phyloP scores from a whole-genome alignment of 208 protist genomes.

The Acanthamoeba healyi region DNA sequence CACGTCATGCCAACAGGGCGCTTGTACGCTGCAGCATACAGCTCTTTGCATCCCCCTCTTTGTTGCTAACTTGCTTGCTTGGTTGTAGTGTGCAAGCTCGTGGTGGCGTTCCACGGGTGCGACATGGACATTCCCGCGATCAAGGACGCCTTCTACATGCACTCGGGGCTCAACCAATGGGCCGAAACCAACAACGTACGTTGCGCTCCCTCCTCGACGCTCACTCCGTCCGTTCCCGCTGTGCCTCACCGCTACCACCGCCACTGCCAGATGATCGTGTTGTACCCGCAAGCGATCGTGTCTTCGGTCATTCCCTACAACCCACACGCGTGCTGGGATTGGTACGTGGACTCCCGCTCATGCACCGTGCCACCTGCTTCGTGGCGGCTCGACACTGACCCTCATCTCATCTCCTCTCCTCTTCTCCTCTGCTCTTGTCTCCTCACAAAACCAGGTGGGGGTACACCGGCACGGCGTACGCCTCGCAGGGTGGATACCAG shows the following conservation, averaged over 20 bases:
- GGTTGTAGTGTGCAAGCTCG: conserved; percentile 62
- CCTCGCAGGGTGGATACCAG: neutral
- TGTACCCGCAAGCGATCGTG: conserved; percentile 22
- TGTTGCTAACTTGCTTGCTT: too few relatives aligned
- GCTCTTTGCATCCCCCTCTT: too few relatives aligned
- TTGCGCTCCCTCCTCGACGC: neutral
- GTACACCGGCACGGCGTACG: conserved; percentile 14
- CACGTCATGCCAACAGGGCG: conserved; percentile 34
- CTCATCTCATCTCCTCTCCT: too few relatives aligned
- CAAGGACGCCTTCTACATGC: conserved; percentile 40
- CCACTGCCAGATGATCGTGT: conserved; percentile 36
- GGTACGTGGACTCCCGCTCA: neutral
- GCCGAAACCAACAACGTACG: conserved; percentile 79
- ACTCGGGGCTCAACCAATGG: conserved; percentile 77
- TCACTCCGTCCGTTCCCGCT: neutral
- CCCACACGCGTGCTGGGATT: conserved; percentile 54
- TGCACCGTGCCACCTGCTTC: too few relatives aligned
- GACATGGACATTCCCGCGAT: conserved; percentile 55
- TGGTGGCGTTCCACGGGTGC: conserved; percentile 77
- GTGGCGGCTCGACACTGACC: too few relatives aligned
- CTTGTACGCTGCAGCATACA: neutral
- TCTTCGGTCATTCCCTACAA: conserved; percentile 11
- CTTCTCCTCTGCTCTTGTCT: too few relatives aligned
- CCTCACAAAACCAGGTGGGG: conserved; percentile 44
- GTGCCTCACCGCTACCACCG: too few relatives aligned